Evolutionary conservation across 1,284 basidiomycete species (phyloP), one percentile per base, ranked within the genome.

Genomic region (Pulveroboletus sp.): DNA sequence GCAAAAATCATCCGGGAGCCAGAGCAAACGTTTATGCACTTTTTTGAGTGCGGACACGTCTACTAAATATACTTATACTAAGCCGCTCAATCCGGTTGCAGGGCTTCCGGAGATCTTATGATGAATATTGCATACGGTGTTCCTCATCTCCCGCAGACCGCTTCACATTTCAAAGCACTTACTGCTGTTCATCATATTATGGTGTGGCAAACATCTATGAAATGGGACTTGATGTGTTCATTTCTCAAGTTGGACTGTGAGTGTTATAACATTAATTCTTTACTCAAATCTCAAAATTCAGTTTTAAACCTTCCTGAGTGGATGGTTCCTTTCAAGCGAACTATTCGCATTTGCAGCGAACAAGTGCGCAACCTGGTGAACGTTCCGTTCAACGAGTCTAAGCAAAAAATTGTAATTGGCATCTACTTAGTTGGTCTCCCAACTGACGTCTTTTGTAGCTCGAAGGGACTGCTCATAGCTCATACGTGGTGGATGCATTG

Each of bases 41-140:
- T 56, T 25, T 46, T 56, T 38, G 54, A 56, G 54, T 55, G 29
- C 38, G 38, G 15, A 22, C 18, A 20, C 8, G 10, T 22, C 38
- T 33, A 20, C 49, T 38, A 25, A 5, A 4, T 3, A 5, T 5
- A 9, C 29, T 29, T 35, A 29, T 17, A 22, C 26, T 8, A 12
- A 18, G 15, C 18, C 8, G 17, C 36, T 46, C n/a, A 55, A 39
- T 22, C 6, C 2, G 4, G 18, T 12, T 24, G 29, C 14, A 55
- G 54, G 22, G 51, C 52, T 22, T 56, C 52, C n/a, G 54, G 51
- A 11, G 54, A 56, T n/a, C 52, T 56, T 24, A 56, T 55, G 54
- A 56, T 56, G 54, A 29, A 22, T 20, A 56, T 56, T n/a, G 52
- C 31, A 29, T 56, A 56, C 20, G 54, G 54, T 2, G 38, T 56